Evolutionary conservation across 169 alveolate species (phyloP).

Genomic region (Plasmodium vinckei): DNA sequence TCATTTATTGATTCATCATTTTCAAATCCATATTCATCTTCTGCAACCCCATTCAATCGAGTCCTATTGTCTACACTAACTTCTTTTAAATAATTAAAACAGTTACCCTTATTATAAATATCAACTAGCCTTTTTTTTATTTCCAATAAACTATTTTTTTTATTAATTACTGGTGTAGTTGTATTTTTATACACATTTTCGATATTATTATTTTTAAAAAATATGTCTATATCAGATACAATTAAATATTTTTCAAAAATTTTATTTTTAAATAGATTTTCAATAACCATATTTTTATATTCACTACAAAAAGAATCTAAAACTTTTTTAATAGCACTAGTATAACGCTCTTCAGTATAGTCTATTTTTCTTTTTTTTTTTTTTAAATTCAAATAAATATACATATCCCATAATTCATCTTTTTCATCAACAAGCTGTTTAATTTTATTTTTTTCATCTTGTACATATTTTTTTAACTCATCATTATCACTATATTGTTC

Average conservation of each 20-base stretch:
- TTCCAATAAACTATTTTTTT: conserved; percentile 5
- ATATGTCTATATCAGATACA: conserved; percentile 14
- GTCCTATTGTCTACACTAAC: neutral
- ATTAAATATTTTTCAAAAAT: conserved; percentile 42
- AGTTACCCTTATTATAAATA: conserved; percentile 46
- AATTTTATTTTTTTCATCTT: conserved; percentile 57
- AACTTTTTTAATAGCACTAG: conserved; percentile 30
- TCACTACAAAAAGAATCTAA: conserved; percentile 27
- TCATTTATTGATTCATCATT: neutral
- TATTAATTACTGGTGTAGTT: conserved; percentile 29
- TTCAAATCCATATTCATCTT: neutral
- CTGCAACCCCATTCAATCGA: neutral
- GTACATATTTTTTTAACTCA: conserved; percentile 39
- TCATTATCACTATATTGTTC: neutral
- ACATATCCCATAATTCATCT: conserved; percentile 70
- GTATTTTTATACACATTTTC: conserved; percentile 34
- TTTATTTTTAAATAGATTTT: conserved; percentile 45
- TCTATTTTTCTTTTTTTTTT: conserved; percentile 69
- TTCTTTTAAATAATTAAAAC: conserved; percentile 56
- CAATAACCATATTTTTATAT: conserved; percentile 39
- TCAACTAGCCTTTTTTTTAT: conserved; percentile 41
- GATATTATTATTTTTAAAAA: conserved; percentile 36
- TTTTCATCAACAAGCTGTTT: conserved; percentile 56
- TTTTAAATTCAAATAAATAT: conserved; percentile 64
- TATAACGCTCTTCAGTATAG: conserved; percentile 44